Conservation (phyloP, 169 alveolate species). For the Theileria sp. region DNA sequence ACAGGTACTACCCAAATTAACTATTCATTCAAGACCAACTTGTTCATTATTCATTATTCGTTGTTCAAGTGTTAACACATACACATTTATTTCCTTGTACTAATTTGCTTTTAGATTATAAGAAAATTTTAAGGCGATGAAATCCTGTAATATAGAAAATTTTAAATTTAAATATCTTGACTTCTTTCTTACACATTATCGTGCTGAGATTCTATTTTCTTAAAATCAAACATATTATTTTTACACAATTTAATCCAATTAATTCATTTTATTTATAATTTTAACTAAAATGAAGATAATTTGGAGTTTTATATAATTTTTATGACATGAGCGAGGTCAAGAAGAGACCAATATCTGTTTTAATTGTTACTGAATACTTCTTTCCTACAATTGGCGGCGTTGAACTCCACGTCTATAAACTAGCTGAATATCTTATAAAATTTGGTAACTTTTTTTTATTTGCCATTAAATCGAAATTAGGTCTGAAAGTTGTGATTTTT, state of each 20-base stretch:
- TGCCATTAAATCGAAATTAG: slow-evolving; percentile 58
- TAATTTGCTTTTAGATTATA: slow-evolving; percentile 2
- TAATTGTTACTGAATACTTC: slow-evolving; percentile 87
- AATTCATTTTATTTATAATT: neutral
- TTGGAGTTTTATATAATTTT: neutral
- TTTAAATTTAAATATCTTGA: neutral
- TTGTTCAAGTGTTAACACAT: neutral
- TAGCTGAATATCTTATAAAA: slow-evolving; percentile 89
- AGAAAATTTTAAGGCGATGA: neutral
- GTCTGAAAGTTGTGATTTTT: slow-evolving; percentile 94
- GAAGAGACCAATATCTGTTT: slow-evolving; percentile 53
- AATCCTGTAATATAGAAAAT: neutral
- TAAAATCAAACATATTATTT: neutral
- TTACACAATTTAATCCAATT: neutral
- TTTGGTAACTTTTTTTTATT: slow-evolving; percentile 66
- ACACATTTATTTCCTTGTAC: neutral
- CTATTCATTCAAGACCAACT: neutral
- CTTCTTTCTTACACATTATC: neutral
- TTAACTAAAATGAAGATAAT: neutral
- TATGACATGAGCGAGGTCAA: neutral
- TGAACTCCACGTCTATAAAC: slow-evolving; percentile 96
- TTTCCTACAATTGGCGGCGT: slow-evolving; percentile 98
- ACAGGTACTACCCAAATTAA: slow-evolving; percentile 40
- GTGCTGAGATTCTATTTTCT: slow-evolving; percentile 5
- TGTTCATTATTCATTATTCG: neutral